Evolutionary conservation across 306 rosid genomes (phyloP), one percentile per base, ranked within the genome.

Genomic region (Casuarina glauca): DNA sequence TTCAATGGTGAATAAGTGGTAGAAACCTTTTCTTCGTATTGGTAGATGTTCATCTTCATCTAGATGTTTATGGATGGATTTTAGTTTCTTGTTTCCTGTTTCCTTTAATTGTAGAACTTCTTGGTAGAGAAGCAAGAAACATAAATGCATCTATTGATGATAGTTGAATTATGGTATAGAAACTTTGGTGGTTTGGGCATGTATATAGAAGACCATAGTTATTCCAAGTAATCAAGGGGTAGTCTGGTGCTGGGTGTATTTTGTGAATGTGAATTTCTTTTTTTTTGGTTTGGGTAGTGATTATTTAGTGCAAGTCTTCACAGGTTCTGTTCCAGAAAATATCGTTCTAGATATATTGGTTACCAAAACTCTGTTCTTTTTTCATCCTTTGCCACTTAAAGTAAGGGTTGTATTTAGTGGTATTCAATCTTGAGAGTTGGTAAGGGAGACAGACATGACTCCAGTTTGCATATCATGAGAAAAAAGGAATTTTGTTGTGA

Each of bases 221-320:
- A 42, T 67, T 67, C 49, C 49, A 67, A 42, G 50, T 11, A 67
- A 67, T 35, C 19, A 67, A 50, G 71, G 44, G n/a, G 46, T 64
- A 7, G 64, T 58, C n/a, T 7, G 46, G 26, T 15, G 46, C 26
- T 39, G 8, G 70, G 16, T 41, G 49, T 41, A 9, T 67, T 26
- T 17, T 67, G 50, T 67, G 50, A 15, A 42, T 67, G 69, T 9
- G 4, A 42, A n/a, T 66, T 26, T 26, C 0, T 26, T 26, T 26
- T 26, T 26, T 26, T 0, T 26, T 26, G 0, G 0, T 26, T 26
- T 26, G 32, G 32, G 32, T 26, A 26, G 38, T 36, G 45, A 36
- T 4, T 10, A 38, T 3, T 15, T 62, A 62, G 69, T 36, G 69
- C 45, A 62, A 62, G 69, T 38, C 6, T 36, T 39, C 45, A 5